Conservation (phyloP, 2,329 filamentous ascomycete species). For the Corinectria fuckeliana region DNA sequence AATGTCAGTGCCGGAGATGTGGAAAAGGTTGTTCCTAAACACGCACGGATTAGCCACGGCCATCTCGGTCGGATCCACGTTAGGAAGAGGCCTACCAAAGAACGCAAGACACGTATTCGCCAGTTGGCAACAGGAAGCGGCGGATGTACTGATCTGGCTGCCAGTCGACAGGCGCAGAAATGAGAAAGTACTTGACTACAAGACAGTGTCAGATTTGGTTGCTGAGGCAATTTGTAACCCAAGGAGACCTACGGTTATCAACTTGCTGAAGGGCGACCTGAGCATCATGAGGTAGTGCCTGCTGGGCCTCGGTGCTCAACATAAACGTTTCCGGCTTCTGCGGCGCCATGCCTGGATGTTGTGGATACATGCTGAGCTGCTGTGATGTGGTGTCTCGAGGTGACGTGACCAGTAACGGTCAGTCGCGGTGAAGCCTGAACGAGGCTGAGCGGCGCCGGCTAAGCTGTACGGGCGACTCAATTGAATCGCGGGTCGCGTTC, state of each 20-base stretch:
- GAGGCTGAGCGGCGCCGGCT: conserved; percentile 22
- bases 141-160: conserved; percentile 95
- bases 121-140: conserved; percentile 91
- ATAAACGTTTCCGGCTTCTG: conserved; percentile 99
- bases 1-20: conserved; percentile 98
- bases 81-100: conserved; percentile 66
- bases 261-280: conserved; percentile 98
- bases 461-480: conserved; percentile 23
- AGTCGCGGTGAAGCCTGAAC: conserved; percentile 32
- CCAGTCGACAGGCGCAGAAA: conserved; percentile 98
- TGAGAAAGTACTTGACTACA: conserved; percentile 98
- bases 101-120: conserved; percentile 98
- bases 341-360: conserved; percentile 86
- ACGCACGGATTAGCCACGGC: conserved; percentile 4
- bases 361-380: conserved; percentile 72
- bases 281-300: conserved; percentile 93
- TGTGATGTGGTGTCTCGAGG: conserved; percentile 27
- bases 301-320: conserved; percentile 95
- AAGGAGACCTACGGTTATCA: conserved; percentile 78
- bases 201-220: conserved; percentile 19
- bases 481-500: conserved; percentile 19
- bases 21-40: conserved; percentile 85
- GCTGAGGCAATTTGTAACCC: conserved; percentile 1
- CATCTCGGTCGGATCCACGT: not conserved
- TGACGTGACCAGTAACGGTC: conserved; percentile 37